Base-by-base conservation (phyloP, 1,284 basidiomycete genomes). In the Sanghuangporus weigelae region DNA sequence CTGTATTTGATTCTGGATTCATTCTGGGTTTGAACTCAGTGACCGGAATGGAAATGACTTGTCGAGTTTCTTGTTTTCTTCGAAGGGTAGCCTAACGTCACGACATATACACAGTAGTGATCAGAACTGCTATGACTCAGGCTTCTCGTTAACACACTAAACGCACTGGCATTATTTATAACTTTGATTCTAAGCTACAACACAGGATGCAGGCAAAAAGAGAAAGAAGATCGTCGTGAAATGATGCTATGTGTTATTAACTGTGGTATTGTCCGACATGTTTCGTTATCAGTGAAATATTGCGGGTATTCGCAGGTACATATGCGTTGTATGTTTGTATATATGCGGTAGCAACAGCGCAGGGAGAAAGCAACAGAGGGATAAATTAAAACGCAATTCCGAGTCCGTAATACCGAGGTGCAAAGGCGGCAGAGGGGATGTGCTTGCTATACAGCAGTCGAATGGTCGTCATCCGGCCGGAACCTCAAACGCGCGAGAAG, bases 401-500 rank as follows among this genome's bases (percentile, higher is more conserved):
- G 40, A 46, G 11, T 46, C 44, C 44, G n/a, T 12, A 3, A n/a
- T 7, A 3, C 40, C 40, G 11, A 42, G 40, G 40, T 42, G 40
- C 40, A 42, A 42, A 31, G 26, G 2, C 26, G 26, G 26, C 26
- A 31, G 26, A 31, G 26, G 5, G 3, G 26, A 31, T 31, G 26
- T 31, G 3, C 26, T 31, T 31, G 26, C 16, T 70, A 83, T 65
- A 79, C 69, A 11, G 81, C 79, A 11, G 84, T 85, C 4, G 84
- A 82, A 46, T 84, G 82, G 11, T 72, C 63, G n/a, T 72, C 73
- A 67, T 85, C 84, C 3, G 84, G 80, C 63, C 81, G 83, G 73
- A 85, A 86, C 50, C 84, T 73, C 59, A 85, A 71, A 19, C 82
- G 75, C 23, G 84, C 82, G 39, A 86, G 68, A 1, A 86, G 71